A percentile compares a stretch with the other conserved stretches of the same genome.
Conservation (phyloP, 257 asterid genomes). For the Pogostemon cablin region DNA sequence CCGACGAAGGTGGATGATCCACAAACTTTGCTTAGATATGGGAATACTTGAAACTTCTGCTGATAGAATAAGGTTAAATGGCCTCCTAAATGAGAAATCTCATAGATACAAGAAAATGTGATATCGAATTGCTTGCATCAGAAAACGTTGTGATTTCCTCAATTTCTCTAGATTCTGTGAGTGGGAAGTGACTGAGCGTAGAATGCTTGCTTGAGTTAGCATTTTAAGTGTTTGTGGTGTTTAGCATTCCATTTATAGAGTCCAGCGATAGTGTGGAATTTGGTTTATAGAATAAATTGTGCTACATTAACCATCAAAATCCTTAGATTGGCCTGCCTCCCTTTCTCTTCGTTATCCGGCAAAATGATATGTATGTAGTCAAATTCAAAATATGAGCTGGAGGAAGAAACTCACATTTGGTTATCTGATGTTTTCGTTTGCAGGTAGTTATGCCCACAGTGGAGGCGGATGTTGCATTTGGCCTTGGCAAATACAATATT, state of each 20-base stretch:
- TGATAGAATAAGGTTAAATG: background rate
- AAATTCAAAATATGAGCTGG: background rate
- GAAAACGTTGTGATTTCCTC: background rate
- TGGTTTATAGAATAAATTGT: background rate
- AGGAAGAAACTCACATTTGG: slow-evolving; percentile 13
- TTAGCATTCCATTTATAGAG: background rate
- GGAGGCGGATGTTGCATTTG: slow-evolving; percentile 97
- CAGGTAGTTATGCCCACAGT: slow-evolving; percentile 99
- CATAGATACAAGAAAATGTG: background rate
- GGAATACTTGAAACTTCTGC: background rate
- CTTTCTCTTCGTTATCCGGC: background rate
- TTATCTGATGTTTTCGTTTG: slow-evolving; percentile 21
- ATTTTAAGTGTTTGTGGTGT: background rate
- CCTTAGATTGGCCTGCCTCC: background rate
- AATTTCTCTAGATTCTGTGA: background rate
- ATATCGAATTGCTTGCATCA: background rate
- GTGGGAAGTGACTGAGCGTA: background rate
- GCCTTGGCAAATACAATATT: slow-evolving; percentile 76
- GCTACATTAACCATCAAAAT: background rate
- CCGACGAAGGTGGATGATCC: background rate
- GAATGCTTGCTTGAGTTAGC: background rate
- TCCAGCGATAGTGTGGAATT: background rate
- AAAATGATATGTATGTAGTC: background rate
- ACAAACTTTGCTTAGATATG: background rate
- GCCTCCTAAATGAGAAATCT: background rate